Percentiles rank a stretch among this genome's conserved stretches.
These are phyloP conservation scores for Blastocystis sp. DNA, from an alignment of 352 stramenopile species.

Conservation along the genomic window DNA sequence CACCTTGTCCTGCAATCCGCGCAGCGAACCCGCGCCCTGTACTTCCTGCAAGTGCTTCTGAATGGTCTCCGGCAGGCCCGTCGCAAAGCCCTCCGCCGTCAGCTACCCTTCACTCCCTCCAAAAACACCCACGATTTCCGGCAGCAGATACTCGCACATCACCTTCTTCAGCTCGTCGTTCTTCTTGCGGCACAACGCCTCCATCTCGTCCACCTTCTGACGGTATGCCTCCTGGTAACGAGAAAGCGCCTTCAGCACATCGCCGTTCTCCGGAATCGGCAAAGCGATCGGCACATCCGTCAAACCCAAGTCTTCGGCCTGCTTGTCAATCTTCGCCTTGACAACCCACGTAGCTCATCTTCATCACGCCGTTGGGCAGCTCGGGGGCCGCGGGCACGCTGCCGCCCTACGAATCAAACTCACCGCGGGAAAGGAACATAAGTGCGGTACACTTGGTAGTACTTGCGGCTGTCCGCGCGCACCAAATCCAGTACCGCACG, in stretches of 20 bases:
- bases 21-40: background rate
- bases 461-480: background rate
- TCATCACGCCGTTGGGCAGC: slow-evolving; percentile 13
- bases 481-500: background rate
- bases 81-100: background rate
- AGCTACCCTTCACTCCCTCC: slow-evolving; percentile 13
- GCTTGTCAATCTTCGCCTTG: background rate
- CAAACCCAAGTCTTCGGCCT: slow-evolving; percentile 21
- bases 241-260: background rate
- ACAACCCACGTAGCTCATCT: slow-evolving; percentile 3
- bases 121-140: slow-evolving; percentile 23
- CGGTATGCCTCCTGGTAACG: background rate
- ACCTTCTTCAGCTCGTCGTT: slow-evolving; percentile 5
- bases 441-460: slow-evolving; percentile 20
- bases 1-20: background rate
- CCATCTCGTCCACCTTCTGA: background rate
- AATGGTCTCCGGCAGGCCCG: slow-evolving; percentile 12
- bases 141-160: slow-evolving; percentile 37
- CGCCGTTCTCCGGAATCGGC: background rate
- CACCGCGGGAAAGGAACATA: background rate
- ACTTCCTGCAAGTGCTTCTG: background rate
- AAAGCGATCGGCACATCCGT: slow-evolving; percentile 26
- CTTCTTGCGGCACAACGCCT: background rate
- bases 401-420: background rate
- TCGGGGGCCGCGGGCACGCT: background rate